phyloP scores from a whole-genome alignment of 2,329 filamentous ascomycete species.

The Rhynchosporium secalis region DNA sequence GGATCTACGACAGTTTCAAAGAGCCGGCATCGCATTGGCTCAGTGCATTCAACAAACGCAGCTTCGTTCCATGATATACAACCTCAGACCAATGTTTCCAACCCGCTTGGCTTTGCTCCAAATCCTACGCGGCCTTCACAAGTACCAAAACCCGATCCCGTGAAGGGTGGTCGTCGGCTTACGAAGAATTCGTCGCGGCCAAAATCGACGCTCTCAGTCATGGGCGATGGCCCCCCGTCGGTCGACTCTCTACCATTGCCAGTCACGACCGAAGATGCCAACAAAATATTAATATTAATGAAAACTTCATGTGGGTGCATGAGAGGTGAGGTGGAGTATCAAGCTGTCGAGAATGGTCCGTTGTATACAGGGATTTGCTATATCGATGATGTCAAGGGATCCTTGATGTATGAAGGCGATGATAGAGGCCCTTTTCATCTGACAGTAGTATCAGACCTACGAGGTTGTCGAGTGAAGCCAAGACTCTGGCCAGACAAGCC shows the following conservation, averaged over 20 bases:
- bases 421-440: conserved; percentile 64
- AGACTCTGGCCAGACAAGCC: conserved; percentile 49
- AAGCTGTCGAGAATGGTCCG: conserved; percentile 56
- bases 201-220: conserved; percentile 49
- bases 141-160: conserved; percentile 37
- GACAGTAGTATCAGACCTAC: conserved; percentile 69
- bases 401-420: conserved; percentile 72
- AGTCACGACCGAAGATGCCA: conserved; percentile 65
- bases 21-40: conserved; percentile 66
- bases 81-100: conserved; percentile 38
- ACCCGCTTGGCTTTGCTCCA: conserved; percentile 47
- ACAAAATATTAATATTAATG: conserved; percentile 74
- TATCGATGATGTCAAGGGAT: conserved; percentile 74
- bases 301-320: conserved; percentile 75
- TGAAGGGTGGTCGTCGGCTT: conserved; percentile 52
- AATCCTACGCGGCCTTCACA: conserved; percentile 39
- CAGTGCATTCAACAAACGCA: conserved; percentile 64
- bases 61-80: conserved; percentile 51
- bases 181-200: conserved; percentile 58
- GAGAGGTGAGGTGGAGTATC: conserved; percentile 76
- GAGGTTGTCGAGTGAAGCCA: conserved; percentile 68
- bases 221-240: conserved; percentile 55
- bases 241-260: conserved; percentile 61
- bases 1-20: conserved; percentile 43
- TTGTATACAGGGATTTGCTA: conserved; percentile 75